Percentiles rank a stretch among this genome's conserved stretches.
Evolutionary conservation across 108 stramenopile species (phyloP).

Genomic region (Conticribra guillardii): DNA sequence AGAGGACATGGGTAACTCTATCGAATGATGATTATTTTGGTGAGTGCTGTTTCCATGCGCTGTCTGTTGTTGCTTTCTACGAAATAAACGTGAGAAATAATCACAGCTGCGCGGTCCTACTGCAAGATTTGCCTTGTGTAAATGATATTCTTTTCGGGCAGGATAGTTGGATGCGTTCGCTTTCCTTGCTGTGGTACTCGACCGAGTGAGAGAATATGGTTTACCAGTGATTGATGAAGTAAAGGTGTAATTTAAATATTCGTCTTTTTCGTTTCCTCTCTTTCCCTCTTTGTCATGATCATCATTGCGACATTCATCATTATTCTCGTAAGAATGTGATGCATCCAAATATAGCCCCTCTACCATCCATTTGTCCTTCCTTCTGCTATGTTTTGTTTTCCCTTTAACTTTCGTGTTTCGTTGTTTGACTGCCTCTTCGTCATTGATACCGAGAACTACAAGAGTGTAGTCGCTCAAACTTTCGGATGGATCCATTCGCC

Average conservation of each 20-base stretch:
- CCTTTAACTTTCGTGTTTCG: constrained; percentile 3
- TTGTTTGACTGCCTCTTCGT: constrained; percentile 34
- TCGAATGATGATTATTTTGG: constrained; percentile 1
- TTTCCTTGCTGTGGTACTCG: too few relatives aligned
- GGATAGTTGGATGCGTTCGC: neutral
- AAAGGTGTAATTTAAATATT: neutral
- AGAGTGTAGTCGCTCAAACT: constrained; percentile 60
- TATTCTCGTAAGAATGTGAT: constrained; percentile 27
- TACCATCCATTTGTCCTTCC: constrained; percentile 44
- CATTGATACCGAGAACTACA: constrained; percentile 49
- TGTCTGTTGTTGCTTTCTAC: constrained; percentile 1
- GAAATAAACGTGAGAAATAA: constrained; percentile 52
- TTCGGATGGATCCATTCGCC: constrained; percentile 60
- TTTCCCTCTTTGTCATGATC: neutral
- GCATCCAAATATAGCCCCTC: constrained; percentile 46
- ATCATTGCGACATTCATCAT: constrained; percentile 12
- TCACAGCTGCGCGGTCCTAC: constrained; percentile 62
- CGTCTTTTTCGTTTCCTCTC: neutral
- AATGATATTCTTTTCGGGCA: constrained; percentile 40
- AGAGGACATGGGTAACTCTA: constrained; percentile 39
- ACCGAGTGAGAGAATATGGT: neutral
- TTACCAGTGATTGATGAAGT: neutral
- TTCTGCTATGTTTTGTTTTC: constrained; percentile 9
- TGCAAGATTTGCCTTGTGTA: constrained; percentile 59
- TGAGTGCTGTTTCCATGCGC: constrained; percentile 8